Evolutionary conservation across 768 basidiomycete species (phyloP).

Genomic region (Russula dissimulans): DNA sequence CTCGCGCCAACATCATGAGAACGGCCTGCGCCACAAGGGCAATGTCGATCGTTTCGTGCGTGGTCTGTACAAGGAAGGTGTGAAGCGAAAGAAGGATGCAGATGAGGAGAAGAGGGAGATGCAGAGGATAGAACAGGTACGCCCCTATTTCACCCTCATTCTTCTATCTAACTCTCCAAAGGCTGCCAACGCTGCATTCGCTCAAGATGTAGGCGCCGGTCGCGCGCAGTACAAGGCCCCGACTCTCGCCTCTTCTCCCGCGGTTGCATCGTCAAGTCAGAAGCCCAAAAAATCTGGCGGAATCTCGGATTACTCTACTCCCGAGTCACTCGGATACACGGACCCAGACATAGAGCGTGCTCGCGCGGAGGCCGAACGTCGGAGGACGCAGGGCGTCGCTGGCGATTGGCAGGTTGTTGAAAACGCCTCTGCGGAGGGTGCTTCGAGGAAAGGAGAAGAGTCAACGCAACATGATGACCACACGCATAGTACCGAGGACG

Average conservation of each 20-base stretch:
- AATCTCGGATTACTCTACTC: constrained; percentile 82
- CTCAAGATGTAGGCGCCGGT: constrained; percentile 67
- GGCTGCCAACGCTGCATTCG: constrained; percentile 76
- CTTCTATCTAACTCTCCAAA: constrained; percentile 23
- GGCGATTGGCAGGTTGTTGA: constrained; percentile 72
- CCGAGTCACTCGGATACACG: constrained; percentile 68
- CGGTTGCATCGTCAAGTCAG: constrained; percentile 11
- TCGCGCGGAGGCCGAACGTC: constrained; percentile 49
- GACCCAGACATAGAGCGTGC: constrained; percentile 68
- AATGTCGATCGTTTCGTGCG: constrained; percentile 89
- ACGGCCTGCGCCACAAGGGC: constrained; percentile 87
- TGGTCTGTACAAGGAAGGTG: constrained; percentile 86
- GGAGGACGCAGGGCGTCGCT: constrained; percentile 55
- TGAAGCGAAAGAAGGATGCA: constrained; percentile 73
- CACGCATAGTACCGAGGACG: constrained; percentile 18
- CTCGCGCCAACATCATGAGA: constrained; percentile 86
- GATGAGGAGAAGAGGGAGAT: constrained; percentile 88
- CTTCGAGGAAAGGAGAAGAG: constrained; percentile 14
- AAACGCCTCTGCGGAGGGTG: constrained; percentile 22
- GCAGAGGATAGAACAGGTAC: constrained; percentile 71
- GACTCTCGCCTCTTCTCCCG: constrained; percentile 17
- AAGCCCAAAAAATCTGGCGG: constrained; percentile 46
- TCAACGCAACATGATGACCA: constrained; percentile 11
- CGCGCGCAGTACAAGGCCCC: constrained; percentile 30
- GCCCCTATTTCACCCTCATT: constrained; percentile 15